Base-by-base conservation (phyloP, 2,329 filamentous ascomycete species). In the Diaporthe eres region DNA sequence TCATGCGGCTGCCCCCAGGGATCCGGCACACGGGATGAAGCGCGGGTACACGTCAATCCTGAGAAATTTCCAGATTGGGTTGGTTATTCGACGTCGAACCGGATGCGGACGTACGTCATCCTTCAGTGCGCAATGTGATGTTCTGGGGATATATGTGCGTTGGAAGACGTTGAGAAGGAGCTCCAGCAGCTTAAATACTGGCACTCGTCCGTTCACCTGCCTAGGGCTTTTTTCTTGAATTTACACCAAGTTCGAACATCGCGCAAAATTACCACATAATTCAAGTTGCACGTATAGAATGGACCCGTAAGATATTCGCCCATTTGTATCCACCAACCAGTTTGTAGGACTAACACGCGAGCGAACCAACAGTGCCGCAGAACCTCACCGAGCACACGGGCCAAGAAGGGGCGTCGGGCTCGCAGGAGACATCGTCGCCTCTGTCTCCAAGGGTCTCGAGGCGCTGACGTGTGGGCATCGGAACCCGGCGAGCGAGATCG, bases 401-500 rank as follows among this genome's bases (percentile, higher is more conserved):
- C 63, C 63, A 0, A 67, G 22, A 3, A 8, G 63, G 10, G 63
- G 63, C 2, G 63, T 67, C 19, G 63, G 63, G 5, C 28, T 67
- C 4, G 71, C 71, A 2, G 71, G 55, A 22, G 71, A 72, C 6
- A 60, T 72, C 22, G 71, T 72, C 31, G 71, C 53, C 1, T 47
- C 37, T 19, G 71, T 72, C 2, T 72, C 71, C 19, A 72, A 72
- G 12, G 55, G 71, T 22, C 71, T 72, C 13, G 44, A 72, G 5
- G 57, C 57, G 3, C 28, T 72, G 53, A 67, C 63, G 1, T 67
- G 63, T 25, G 71, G 71, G 10, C 71, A 72, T 22, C 55, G 55
- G 19, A 72, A 72, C 42, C 71, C 71, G 0, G 55, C 31, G 1
- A 72, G 71, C 42, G 71, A 72, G 57, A 72, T 72, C 25, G 71